These are phyloP conservation scores for Monosporascus ibericus DNA, from an alignment of 2,329 filamentous ascomycete species.

Conservation along the genomic window DNA sequence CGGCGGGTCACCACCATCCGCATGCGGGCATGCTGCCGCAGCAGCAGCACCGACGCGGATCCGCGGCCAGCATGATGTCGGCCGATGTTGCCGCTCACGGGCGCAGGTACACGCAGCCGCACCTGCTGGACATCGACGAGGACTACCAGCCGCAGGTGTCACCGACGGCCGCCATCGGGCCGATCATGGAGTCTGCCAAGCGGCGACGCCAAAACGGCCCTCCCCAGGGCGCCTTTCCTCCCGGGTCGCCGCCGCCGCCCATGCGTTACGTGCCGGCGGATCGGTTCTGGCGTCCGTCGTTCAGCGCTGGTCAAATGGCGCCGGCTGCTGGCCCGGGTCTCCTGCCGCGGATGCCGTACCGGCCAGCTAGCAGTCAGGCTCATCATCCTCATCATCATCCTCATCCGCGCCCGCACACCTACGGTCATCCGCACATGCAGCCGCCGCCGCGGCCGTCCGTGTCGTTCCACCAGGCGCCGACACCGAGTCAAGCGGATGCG, in stretches of 20 bases:
- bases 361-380: conserved; percentile 5
- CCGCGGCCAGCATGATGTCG: conserved; percentile 24
- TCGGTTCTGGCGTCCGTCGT: conserved; percentile 23
- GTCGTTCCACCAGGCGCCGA: conserved; percentile 26
- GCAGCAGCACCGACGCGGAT: conserved; percentile 24
- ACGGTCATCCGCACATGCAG: conserved; percentile 38
- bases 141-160: conserved; percentile 28
- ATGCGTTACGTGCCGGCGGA: conserved; percentile 22
- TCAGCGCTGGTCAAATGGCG: conserved; percentile 17
- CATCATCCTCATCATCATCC: conserved; percentile 7
- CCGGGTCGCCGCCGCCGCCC: conserved; percentile 39
- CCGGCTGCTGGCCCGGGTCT: conserved; percentile 22
- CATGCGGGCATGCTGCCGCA: conserved; percentile 3
- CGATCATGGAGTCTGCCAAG: conserved; percentile 23
- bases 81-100: conserved; percentile 50
- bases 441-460: conserved; percentile 45
- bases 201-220: conserved; percentile 26
- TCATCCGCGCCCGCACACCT: conserved; percentile 5
- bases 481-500: conserved; percentile 32
- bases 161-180: conserved; percentile 11
- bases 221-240: conserved; percentile 16
- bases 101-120: conserved; percentile 48
- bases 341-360: conserved; percentile 15
- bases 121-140: conserved; percentile 34
- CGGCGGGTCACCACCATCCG: background rate